phyloP scores from a whole-genome alignment of 208 protist genomes.

The Wallacemonas sp. region DNA sequence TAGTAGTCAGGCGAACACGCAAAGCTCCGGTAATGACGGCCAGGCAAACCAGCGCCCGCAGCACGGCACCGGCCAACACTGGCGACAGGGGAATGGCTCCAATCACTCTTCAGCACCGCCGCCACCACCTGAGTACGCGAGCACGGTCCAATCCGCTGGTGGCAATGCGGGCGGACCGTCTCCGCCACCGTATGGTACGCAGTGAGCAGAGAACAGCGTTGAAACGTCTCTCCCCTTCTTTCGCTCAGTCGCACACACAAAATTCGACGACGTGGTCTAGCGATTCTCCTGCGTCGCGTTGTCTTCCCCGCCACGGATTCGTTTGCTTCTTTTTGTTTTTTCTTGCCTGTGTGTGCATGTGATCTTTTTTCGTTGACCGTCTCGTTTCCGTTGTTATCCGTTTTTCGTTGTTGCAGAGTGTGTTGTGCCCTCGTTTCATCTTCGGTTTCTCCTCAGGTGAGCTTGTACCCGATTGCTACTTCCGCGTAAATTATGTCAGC shows the following conservation, averaged over 20 bases:
- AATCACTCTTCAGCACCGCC: background rate
- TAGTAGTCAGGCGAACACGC: slow-evolving; percentile 1
- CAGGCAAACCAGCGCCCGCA: background rate
- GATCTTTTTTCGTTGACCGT: too few species aligned
- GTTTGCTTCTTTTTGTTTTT: background rate
- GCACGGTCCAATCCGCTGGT: background rate
- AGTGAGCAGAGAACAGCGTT: too few species aligned
- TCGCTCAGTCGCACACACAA: too few species aligned
- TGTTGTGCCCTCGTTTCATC: too few species aligned
- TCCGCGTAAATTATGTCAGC: too few species aligned
- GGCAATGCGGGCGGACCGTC: too few species aligned
- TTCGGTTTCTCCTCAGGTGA: too few species aligned
- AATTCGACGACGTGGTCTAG: too few species aligned
- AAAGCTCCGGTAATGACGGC: background rate
- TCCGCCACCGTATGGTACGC: background rate
- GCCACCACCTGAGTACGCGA: background rate
- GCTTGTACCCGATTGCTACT: too few species aligned
- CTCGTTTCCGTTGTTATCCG: background rate
- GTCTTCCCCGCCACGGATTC: too few species aligned
- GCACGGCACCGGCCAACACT: background rate
- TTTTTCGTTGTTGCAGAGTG: slow-evolving; percentile 3
- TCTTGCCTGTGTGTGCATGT: background rate
- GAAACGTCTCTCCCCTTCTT: too few species aligned
- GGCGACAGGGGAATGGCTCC: background rate
- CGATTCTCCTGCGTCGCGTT: too few species aligned